These are phyloP conservation scores for Setaria italica DNA, from an alignment of 202 grass and related monocot genomes.

Conservation along the genomic window DNA sequence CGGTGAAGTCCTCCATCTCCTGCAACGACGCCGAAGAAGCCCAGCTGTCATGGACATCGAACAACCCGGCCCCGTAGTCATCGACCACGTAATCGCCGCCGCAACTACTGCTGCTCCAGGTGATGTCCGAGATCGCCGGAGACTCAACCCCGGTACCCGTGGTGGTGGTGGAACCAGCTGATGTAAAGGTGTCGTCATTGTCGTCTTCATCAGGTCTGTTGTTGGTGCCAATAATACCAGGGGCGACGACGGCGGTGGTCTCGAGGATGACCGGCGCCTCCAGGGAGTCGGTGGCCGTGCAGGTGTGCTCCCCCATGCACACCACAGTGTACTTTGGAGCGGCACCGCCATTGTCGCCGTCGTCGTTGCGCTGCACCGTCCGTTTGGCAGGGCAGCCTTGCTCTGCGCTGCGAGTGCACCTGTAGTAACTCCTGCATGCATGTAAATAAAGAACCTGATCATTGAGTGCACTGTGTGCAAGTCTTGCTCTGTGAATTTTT, in stretches of 20 bases:
- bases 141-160: not conserved
- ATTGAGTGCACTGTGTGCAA: not conserved
- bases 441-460: too few relatives aligned
- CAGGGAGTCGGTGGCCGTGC: slow-evolving; percentile 33
- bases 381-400: slow-evolving; percentile 67
- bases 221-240: too few relatives aligned
- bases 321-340: slow-evolving; percentile 48
- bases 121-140: slow-evolving; percentile 33
- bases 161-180: not conserved
- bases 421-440: slow-evolving; percentile 67
- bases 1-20: slow-evolving; percentile 12
- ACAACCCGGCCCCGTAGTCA: not conserved
- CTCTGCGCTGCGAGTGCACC: slow-evolving; percentile 64
- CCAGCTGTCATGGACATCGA: not conserved
- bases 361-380: slow-evolving; percentile 61
- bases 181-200: not conserved
- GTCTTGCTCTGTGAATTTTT: not conserved
- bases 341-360: not conserved
- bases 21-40: not conserved
- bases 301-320: slow-evolving; percentile 60
- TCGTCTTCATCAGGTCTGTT: too few relatives aligned
- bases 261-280: slow-evolving; percentile 53
- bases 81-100: not conserved
- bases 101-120: not conserved
- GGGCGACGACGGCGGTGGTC: not conserved